Evolutionary conservation across 306 rosid species (phyloP), one percentile per base, ranked within the genome.

Genomic region (Begonia fuchsioides): DNA sequence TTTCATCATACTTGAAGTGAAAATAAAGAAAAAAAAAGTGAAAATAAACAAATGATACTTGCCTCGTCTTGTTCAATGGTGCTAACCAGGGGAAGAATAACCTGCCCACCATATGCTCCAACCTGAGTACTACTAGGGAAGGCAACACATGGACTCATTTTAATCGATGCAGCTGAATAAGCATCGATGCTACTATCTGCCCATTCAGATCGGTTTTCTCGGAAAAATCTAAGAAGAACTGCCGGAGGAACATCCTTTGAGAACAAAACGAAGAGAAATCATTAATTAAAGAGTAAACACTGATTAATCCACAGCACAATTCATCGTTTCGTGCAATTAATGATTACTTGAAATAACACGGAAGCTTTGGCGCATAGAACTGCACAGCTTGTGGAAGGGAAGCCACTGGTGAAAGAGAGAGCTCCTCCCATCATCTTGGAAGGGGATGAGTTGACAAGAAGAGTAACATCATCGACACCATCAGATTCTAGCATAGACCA

Each of bases 191-290:
- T 82, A 72, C 82, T 85, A 70, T 85, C 98, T 40, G 98, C 98
- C 98, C 98, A 90, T 69, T 90, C 98, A 39, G 95, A 90, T 45
- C 98, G 72, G 69, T 90, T 95, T 63, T 90, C 95, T 49, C 98
- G 61, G 71, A 90, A 69, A 65, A 90, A 90, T 67, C 98, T 75
- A 45, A 90, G 78, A 57, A 90, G 95, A 64, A 90, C 71, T 41
- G 95, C 94, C 15, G 95, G 98, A 63, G 98, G 90, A 51, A 90
- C 98, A 75, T 90, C 77, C 98, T 90, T 55, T 56, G 67, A 54
- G 26, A 50, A 20, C 32, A 20, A 20, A 20, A 20, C 39, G 44
- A 17, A 55, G 47, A 50, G 49, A 15, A 43, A 38, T 40, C 12
- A 58, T 17, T 14, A 62, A 63, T 47, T 47, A 43, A 15, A 16